Evolutionary conservation across 1,284 basidiomycete genomes (phyloP), one percentile per base, ranked within the genome.

Genomic region (Crepidotus sp.): DNA sequence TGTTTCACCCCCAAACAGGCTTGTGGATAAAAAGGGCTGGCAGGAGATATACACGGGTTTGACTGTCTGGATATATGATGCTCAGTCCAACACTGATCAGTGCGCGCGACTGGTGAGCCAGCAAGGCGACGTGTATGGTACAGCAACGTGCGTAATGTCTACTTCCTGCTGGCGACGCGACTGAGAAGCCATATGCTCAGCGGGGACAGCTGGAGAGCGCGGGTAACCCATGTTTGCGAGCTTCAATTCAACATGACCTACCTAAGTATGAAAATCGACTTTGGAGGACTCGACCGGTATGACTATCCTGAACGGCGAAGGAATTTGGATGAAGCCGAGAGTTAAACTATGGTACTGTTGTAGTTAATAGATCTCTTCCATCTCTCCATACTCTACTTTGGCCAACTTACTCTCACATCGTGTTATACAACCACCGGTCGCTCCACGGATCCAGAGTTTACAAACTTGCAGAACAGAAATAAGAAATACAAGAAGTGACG

Each of bases 131-230:
- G 43, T 76, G 49, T 83, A 84, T 54, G 82, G 82, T 18, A 80
- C 81, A 34, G 83, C 82, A 44, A 83, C 82, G 83, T 84, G 57
- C 61, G 80, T 70, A 19, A 14, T 18, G 7, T 31, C 27, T 11
- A 14, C 18, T 36, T 31, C 37, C 33, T 42, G 33, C 13, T 35
- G 24, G 31, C 15, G 21, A 25, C 11, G 10, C 29, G 26, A 40
- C 32, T 40, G 29, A 18, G 5, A 43, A 39, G 31, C n/a, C 17
- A 1, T 1, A 7, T 10, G 8, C 13, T 37, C 59, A 87, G 84
- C 17, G 84, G 73, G 17, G 84, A 88, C 54, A 87, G 83, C 55
- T 88, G 83, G 83, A 73, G 84, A 21, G 80, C 78, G 8, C 69
- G 77, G 42, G 80, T 69, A 3, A 66, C 74, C 25, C 82, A 83